Base-by-base conservation (phyloP, 192 early-diverging fungal genomes). In the Coemansia pectinata region DNA sequence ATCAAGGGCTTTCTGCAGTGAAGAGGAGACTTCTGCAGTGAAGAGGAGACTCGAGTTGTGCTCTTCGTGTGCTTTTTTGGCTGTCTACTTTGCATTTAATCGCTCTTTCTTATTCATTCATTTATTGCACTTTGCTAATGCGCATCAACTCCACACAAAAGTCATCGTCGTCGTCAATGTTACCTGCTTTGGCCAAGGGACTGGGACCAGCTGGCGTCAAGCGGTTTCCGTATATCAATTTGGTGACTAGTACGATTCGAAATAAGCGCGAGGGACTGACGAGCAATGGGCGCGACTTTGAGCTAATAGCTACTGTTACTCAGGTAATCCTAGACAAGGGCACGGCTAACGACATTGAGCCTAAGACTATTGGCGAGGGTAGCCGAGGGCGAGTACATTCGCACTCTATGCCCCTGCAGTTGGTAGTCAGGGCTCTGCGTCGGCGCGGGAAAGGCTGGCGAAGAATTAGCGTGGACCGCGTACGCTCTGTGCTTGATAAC, bases 191-290 rank as follows among this genome's bases (percentile, higher is more conserved):
- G 3, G 29, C 29, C 27, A 58, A 31, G 45, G 71, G 55, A 11
- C 39, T 73, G 15, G 64, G 65, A 15, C 45, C 48, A 8, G 71
- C 73, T 5, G 73, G 73, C 4, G 10, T 65, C 33, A 74, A 69
- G 73, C 73, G 73, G 42, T 74, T 74, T 58, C 73, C 73, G 2
- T 38, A 52, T 9, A 50, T 69, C 11, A 45, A 42, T 62, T 6
- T 19, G 14, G 72, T 74, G 21, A 42, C 55, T 6, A 69, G 62
- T 17, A 23, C 63, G 1, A 36, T 61, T 1, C 33, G 21, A 5
- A 61, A 23, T 9, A 61, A 61, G 59, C 36, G 19, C 7, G 36
- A 19, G n/a, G 19, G 5, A 0, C 1, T 61, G 17, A 21, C n/a
- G 7, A 36, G 10, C 36, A 25, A 12, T 19, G 3, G 17, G 36